Evolutionary conservation across 139 green algal genomes (phyloP).

Genomic region (Microglena sp.): DNA sequence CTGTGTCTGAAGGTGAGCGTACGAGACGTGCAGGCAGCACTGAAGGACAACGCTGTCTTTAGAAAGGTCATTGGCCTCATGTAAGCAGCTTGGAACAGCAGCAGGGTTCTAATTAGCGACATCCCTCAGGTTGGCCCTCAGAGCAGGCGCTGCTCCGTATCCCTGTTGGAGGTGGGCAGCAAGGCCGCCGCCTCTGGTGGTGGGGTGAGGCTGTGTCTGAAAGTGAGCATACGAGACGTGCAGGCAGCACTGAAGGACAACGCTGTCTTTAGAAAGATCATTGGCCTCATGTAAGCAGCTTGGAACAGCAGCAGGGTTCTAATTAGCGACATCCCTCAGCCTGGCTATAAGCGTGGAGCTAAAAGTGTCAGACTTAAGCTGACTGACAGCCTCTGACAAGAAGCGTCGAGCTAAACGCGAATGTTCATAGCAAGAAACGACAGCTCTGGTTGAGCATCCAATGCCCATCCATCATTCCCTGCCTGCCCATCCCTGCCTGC

Average conservation of each 20-base stretch:
- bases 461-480: too few species aligned
- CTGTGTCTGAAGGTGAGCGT: constrained; percentile 9
- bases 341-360: neutral
- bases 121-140: neutral
- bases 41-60: constrained; percentile 26
- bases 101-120: too few species aligned
- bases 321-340: too few species aligned
- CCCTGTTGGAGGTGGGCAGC: neutral
- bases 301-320: constrained; percentile 1
- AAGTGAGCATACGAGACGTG: constrained; percentile 14
- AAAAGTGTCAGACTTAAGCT: too few species aligned
- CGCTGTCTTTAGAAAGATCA: constrained; percentile 25
- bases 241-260: constrained; percentile 21
- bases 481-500: too few species aligned
- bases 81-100: neutral
- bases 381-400: too few species aligned
- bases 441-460: too few species aligned
- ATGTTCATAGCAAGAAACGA: too few species aligned
- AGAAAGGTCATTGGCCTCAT: constrained; percentile 21
- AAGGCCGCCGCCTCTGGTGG: neutral
- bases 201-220: constrained; percentile 5
- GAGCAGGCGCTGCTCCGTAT: constrained; percentile 6
- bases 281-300: constrained; percentile 7
- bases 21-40: constrained; percentile 20
- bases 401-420: too few species aligned